Evolutionary conservation across 164 flowering plant genomes (phyloP).

Genomic region (Nymphaea colorata): DNA sequence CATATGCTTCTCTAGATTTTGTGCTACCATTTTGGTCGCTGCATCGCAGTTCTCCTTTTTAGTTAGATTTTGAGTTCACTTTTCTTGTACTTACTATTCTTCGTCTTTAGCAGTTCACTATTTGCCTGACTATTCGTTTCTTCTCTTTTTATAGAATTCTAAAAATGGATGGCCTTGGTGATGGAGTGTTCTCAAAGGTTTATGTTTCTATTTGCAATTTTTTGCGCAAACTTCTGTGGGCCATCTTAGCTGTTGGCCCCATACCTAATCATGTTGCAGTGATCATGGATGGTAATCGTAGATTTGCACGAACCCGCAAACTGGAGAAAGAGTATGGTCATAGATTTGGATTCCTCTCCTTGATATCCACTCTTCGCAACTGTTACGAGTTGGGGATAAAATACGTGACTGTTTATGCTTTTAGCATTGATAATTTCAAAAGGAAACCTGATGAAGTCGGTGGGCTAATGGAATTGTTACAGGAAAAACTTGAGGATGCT

Average conservation of each 20-base stretch:
- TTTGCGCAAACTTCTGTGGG: slow-evolving; percentile 18
- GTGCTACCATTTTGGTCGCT: no score
- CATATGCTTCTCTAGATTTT: no score
- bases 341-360: slow-evolving; percentile 33
- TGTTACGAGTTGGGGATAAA: slow-evolving; percentile 64
- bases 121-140: neutral
- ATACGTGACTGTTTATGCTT: slow-evolving; percentile 59
- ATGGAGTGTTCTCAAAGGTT: neutral
- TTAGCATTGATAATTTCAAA: slow-evolving; percentile 81
- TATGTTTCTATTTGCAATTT: slow-evolving; percentile 5
- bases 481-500: slow-evolving; percentile 50
- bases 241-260: slow-evolving; percentile 39
- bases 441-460: slow-evolving; percentile 58
- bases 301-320: slow-evolving; percentile 35
- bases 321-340: slow-evolving; percentile 36
- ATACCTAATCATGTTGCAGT: slow-evolving; percentile 52
- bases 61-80: no score
- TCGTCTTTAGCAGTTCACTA: no score
- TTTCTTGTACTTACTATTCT: no score
- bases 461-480: slow-evolving; percentile 45
- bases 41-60: no score
- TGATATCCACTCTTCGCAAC: slow-evolving; percentile 37
- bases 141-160: slow-evolving; percentile 9
- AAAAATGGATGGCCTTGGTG: slow-evolving; percentile 5
- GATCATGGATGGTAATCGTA: slow-evolving; percentile 62